Base-by-base conservation (phyloP, 2,329 filamentous ascomycete species). In the Tolypocladium tropicale region DNA sequence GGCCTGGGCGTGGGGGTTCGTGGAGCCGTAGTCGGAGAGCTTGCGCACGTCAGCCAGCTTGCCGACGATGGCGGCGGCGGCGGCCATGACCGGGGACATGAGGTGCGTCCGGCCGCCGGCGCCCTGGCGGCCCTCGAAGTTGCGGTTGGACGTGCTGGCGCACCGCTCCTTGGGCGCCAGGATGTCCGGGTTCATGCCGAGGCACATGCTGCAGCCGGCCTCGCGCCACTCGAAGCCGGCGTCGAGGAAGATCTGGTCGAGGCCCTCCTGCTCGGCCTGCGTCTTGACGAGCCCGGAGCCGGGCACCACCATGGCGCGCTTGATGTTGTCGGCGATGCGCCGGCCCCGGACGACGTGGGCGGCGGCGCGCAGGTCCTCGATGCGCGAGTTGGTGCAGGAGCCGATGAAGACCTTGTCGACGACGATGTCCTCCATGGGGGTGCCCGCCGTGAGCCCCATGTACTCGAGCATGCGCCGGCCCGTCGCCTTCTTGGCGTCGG, bases 181-280 rank as follows among this genome's bases (percentile, higher is more conserved):
- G 61, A 99, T 97, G 71, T 99, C 94, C 0, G 94, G 93, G 78
- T 99, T 99, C 93, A 99, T 99, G 70, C 94, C 94, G 55, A 99
- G 81, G 70, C 94, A 97, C 94, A 99, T 99, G 60, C 90, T 95
- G 82, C 94, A 99, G 53, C 94, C 94, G 62, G 94, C 94, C 76
- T 99, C 94, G 69, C 94, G 85, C 93, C 93, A 97, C 72, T 97
- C 93, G 63, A 97, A 97, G 9, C 94, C 94, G 52, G 94, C 92
- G 59, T 95, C 90, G 10, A 76, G 68, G 73, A 99, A 97, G 68
- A 96, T 88, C 77, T 91, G 90, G 74, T 97, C 90, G 5, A 99
- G 84, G 54, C 93, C 93, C 73, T 97, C 94, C 2, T 82, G 77
- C 74, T 99, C 93, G 6, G 94, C 94, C 72, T 91, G 88, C 58